Evolutionary conservation across 2,329 filamentous ascomycete genomes (phyloP).

Genomic region (Alternaria sp.): DNA sequence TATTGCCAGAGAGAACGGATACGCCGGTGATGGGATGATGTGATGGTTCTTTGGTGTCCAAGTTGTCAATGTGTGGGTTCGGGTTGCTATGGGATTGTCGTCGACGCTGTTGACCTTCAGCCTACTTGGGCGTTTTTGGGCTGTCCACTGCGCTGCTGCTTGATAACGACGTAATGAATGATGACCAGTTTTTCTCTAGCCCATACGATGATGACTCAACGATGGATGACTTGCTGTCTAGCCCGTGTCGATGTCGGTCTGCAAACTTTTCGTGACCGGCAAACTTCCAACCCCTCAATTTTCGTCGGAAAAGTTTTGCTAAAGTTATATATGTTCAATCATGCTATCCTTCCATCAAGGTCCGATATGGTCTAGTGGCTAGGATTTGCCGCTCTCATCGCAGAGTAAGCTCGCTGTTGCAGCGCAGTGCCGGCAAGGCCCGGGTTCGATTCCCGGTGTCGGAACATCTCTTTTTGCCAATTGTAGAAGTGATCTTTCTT

Average conservation of each 20-base stretch:
- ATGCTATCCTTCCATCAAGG: not conserved
- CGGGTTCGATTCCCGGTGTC: slow-evolving; percentile 20
- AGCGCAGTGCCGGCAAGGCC: slow-evolving; percentile 15
- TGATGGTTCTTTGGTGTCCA: not conserved
- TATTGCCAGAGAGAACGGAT: slow-evolving; percentile 29
- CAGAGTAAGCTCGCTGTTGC: slow-evolving; percentile 16
- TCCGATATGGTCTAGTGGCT: slow-evolving; percentile 18
- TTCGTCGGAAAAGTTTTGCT: not conserved
- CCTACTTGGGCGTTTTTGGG: not conserved
- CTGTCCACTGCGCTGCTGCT: not conserved
- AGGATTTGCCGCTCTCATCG: slow-evolving; percentile 20
- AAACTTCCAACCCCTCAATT: not conserved
- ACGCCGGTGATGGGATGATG: slow-evolving; percentile 24
- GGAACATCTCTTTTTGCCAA: slow-evolving; percentile 3
- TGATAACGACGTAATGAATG: not conserved
- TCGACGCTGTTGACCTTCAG: not conserved
- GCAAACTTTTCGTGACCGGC: not conserved
- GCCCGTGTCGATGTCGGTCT: not conserved
- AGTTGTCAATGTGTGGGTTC: not conserved
- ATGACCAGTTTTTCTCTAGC: not conserved
- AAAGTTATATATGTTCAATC: fast-evolving
- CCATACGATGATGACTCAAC: not conserved
- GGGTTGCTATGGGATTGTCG: not conserved
- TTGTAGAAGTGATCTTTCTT: not conserved
- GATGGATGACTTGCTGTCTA: not conserved